These are phyloP conservation scores for Angomonas ambiguus DNA, from an alignment of 208 protist genomes.

Conservation along the genomic window DNA sequence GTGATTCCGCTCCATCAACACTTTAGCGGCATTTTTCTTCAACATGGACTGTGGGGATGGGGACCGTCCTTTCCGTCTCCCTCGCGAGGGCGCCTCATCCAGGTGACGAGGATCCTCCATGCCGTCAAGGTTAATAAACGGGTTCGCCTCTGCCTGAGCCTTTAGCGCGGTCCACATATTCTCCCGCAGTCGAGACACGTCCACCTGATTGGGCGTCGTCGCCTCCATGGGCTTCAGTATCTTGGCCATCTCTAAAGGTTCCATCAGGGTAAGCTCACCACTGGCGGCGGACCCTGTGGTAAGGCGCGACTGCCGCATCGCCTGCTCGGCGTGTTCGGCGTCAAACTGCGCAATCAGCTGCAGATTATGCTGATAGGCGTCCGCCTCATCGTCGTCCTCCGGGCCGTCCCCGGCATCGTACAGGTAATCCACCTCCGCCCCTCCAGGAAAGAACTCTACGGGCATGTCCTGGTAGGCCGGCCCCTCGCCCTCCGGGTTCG, in stretches of 20 bases:
- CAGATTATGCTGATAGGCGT: conserved; percentile 24
- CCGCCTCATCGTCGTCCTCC: conserved; percentile 21
- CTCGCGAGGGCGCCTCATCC: neutral
- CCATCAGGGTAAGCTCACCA: neutral
- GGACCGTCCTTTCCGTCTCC: neutral
- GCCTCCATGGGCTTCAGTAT: conserved; percentile 63
- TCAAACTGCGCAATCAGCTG: conserved; percentile 49
- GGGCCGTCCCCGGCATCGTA: conserved; percentile 39
- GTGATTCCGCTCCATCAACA: conserved; percentile 15
- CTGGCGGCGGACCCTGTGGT: conserved; percentile 13
- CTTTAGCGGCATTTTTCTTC: conserved; percentile 25
- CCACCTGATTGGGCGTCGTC: conserved; percentile 72
- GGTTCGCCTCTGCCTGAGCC: conserved; percentile 26
- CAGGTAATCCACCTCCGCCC: conserved; percentile 48
- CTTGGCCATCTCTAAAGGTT: conserved; percentile 12
- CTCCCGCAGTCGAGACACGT: conserved; percentile 73
- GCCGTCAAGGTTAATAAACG: conserved; percentile 6
- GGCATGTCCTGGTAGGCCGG: conserved; percentile 51
- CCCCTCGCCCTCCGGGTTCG: neutral
- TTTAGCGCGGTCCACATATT: conserved; percentile 75
- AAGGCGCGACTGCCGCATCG: conserved; percentile 17
- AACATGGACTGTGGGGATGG: conserved; percentile 7
- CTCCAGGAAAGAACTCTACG: conserved; percentile 73
- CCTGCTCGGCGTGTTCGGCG: conserved; percentile 12
- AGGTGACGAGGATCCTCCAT: conserved; percentile 6